phyloP scores from a whole-genome alignment of 2,329 filamentous ascomycete species.

The Fusarium brachygibbosum region DNA sequence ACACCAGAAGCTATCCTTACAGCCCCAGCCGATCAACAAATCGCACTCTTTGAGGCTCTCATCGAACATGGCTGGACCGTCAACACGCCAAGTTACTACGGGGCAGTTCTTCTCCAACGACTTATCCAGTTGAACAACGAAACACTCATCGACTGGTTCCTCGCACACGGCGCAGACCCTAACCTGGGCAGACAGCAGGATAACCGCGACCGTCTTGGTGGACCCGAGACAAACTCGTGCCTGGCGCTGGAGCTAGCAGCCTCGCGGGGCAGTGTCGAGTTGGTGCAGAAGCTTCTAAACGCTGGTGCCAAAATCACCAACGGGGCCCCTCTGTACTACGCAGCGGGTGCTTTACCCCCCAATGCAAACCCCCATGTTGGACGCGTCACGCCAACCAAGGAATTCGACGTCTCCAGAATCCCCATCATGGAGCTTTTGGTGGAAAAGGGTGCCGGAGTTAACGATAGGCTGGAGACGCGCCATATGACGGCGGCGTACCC shows the following conservation, averaged over 20 bases:
- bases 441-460: slow-evolving; percentile 29
- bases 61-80: slow-evolving; percentile 28
- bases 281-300: slow-evolving; percentile 28
- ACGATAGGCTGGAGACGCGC: slow-evolving; percentile 15
- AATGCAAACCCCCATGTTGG: slow-evolving; percentile 4
- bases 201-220: slow-evolving; percentile 24
- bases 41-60: slow-evolving; percentile 30
- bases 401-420: slow-evolving; percentile 28
- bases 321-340: slow-evolving; percentile 21
- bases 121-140: slow-evolving; percentile 14
- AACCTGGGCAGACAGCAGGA: slow-evolving; percentile 35
- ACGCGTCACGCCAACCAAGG: slow-evolving; percentile 3
- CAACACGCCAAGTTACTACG: slow-evolving; percentile 31
- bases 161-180: slow-evolving; percentile 36
- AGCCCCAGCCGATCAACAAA: slow-evolving; percentile 12
- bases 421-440: slow-evolving; percentile 36
- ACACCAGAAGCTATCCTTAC: slow-evolving; percentile 18
- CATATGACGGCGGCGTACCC: slow-evolving; percentile 30
- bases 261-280: not conserved
- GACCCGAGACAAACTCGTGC: slow-evolving; percentile 28
- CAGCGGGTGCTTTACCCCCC: slow-evolving; percentile 23
- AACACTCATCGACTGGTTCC: slow-evolving; percentile 40
- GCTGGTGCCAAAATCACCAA: slow-evolving; percentile 33
- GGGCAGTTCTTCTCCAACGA: slow-evolving; percentile 22
- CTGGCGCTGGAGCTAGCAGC: slow-evolving; percentile 11